Conservation (phyloP, 2,329 filamentous ascomycete genomes). For the Paecilomyces sp. region DNA sequence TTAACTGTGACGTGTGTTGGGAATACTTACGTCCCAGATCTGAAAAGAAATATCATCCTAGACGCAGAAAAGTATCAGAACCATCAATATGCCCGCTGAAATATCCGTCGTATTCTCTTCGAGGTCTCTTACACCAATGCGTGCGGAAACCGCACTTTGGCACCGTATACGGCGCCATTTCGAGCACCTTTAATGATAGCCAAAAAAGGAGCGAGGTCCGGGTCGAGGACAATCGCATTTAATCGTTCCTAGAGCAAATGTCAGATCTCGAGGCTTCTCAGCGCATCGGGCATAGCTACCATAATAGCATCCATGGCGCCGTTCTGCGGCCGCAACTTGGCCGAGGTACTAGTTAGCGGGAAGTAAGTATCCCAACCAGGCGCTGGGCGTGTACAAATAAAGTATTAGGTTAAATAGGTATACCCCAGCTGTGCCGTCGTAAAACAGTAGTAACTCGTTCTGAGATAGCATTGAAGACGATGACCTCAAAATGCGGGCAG, state of each 20-base stretch:
- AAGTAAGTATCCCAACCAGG: neutral
- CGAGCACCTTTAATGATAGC: conserved; percentile 85
- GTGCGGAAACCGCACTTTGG: conserved; percentile 97
- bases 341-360: conserved; percentile 11
- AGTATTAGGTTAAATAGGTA: neutral
- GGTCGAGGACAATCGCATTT: conserved; percentile 73
- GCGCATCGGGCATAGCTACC: conserved; percentile 10
- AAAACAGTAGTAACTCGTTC: neutral
- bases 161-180: conserved; percentile 94
- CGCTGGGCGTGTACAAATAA: neutral
- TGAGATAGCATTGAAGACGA: neutral
- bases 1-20: conserved; percentile 3
- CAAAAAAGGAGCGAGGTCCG: conserved; percentile 75
- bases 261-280: neutral
- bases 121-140: conserved; percentile 64
- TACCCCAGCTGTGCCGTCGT: neutral
- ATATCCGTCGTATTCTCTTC: neutral
- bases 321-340: conserved; percentile 18
- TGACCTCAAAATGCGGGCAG: conserved; percentile 4
- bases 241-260: conserved; percentile 50
- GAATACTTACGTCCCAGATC: conserved; percentile 69
- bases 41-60: conserved; percentile 95
- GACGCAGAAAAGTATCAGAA: neutral
- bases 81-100: neutral
- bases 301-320: conserved; percentile 28